A percentile compares a stretch with the other conserved stretches of the same genome.
These are phyloP conservation scores for Ormosia emarginata DNA, from an alignment of 306 rosid species.

Conservation along the genomic window DNA sequence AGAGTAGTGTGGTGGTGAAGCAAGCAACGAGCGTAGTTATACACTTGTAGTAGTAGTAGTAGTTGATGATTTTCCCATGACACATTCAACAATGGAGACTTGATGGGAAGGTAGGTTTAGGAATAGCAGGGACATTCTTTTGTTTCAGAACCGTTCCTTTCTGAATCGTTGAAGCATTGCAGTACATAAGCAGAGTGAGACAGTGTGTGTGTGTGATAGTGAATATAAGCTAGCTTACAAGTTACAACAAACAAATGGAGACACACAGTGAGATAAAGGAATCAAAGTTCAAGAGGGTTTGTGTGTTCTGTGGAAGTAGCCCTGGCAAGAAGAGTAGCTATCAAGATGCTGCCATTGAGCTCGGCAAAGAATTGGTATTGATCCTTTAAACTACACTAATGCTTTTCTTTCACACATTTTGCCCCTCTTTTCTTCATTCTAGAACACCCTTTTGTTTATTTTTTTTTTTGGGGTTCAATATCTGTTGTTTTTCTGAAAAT, in stretches of 20 bases:
- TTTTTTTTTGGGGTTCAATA: neutral
- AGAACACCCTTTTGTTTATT: no score
- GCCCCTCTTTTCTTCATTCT: neutral
- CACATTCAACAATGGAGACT: constrained; percentile 27
- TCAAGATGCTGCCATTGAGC: constrained; percentile 93
- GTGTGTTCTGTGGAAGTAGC: constrained; percentile 99
- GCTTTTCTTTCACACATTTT: neutral
- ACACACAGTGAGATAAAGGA: constrained; percentile 55
- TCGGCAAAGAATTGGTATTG: constrained; percentile 94
- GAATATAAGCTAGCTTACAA: neutral
- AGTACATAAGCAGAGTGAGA: neutral
- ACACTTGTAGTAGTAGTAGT: neutral
- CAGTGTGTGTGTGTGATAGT: neutral
- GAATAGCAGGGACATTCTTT: constrained; percentile 10
- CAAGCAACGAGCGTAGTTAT: neutral
- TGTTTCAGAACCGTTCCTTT: constrained; percentile 4
- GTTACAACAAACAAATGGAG: constrained; percentile 47
- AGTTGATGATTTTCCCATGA: constrained; percentile 8
- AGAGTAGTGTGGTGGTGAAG: constrained; percentile 14
- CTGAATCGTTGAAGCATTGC: neutral
- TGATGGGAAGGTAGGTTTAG: neutral
- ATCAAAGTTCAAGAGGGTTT: constrained; percentile 87
- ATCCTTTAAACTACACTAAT: neutral
- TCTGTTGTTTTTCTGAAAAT: neutral
- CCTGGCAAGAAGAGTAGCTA: constrained; percentile 92